These are phyloP conservation scores for Kuraishia molischiana DNA, from an alignment of 805 yeast species.

Conservation along the genomic window DNA sequence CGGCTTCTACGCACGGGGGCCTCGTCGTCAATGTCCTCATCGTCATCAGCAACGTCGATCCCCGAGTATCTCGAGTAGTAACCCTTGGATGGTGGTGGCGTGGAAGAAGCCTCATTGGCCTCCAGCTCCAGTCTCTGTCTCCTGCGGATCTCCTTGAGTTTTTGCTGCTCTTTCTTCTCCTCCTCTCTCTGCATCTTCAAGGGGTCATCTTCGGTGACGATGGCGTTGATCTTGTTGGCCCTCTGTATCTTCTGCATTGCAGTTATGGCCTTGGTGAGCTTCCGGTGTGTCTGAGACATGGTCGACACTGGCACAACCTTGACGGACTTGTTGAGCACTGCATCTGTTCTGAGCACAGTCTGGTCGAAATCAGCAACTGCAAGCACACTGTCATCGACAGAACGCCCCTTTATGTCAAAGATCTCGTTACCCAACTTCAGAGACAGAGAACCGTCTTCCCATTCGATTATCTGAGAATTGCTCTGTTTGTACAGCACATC, in stretches of 20 bases:
- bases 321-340: slow-evolving; percentile 53
- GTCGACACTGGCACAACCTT: slow-evolving; percentile 87
- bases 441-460: slow-evolving; percentile 90
- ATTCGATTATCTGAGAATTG: slow-evolving; percentile 80
- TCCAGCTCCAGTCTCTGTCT: slow-evolving; percentile 1
- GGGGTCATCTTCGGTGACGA: slow-evolving; percentile 54
- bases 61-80: slow-evolving; percentile 21
- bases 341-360: slow-evolving; percentile 61
- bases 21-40: slow-evolving; percentile 13
- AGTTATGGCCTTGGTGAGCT: slow-evolving; percentile 63
- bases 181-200: slow-evolving; percentile 55
- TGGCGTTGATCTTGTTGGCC: slow-evolving; percentile 37
- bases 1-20: slow-evolving; percentile 2
- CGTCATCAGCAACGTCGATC: slow-evolving; percentile 34
- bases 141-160: slow-evolving; percentile 39
- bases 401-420: slow-evolving; percentile 64
- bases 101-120: slow-evolving; percentile 19
- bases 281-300: slow-evolving; percentile 72
- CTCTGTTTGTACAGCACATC: slow-evolving; percentile 76
- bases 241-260: slow-evolving; percentile 33
- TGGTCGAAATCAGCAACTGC: slow-evolving; percentile 62
- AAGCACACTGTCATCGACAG: slow-evolving; percentile 61
- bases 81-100: neutral
- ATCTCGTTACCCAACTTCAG: slow-evolving; percentile 80
- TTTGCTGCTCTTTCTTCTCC: slow-evolving; percentile 55